Conservation (phyloP, 768 basidiomycete species). For the Rhodotorula diobovata region DNA sequence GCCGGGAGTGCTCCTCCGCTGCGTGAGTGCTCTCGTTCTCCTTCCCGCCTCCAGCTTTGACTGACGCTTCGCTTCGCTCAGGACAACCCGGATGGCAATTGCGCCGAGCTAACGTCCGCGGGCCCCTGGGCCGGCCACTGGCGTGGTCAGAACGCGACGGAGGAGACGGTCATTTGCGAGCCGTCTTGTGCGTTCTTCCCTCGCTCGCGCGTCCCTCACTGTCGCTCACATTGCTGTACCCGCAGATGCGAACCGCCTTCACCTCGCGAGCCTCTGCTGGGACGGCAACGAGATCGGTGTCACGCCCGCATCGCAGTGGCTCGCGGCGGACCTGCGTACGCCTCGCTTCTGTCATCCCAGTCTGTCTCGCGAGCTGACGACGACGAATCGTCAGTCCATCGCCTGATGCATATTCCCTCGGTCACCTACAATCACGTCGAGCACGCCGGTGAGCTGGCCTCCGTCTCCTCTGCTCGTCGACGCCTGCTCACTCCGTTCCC, state of each 20-base stretch:
- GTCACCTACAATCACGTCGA: conserved; percentile 13
- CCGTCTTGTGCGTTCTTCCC: conserved; percentile 14
- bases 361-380: not conserved
- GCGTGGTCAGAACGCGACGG: conserved; percentile 19
- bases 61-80: not conserved
- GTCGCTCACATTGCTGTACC: too few species aligned
- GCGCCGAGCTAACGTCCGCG: not conserved
- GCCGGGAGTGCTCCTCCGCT: not conserved
- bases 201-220: not conserved
- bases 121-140: conserved; percentile 31
- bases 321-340: conserved; percentile 21
- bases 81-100: conserved; percentile 7
- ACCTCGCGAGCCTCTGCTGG: conserved; percentile 29
- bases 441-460: conserved; percentile 10
- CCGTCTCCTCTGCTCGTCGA: not conserved
- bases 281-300: conserved; percentile 26
- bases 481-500: not conserved
- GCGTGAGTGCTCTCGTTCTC: too few species aligned
- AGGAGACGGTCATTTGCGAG: conserved; percentile 31
- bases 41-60: too few species aligned
- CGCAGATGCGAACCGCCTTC: conserved; percentile 19
- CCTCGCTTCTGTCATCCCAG: not conserved
- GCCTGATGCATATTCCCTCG: conserved; percentile 19
- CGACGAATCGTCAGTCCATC: not conserved
- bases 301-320: conserved; percentile 5